These are phyloP conservation scores for Colletotrichum agaves DNA, from an alignment of 2,329 filamentous ascomycete species.

Conservation along the genomic window DNA sequence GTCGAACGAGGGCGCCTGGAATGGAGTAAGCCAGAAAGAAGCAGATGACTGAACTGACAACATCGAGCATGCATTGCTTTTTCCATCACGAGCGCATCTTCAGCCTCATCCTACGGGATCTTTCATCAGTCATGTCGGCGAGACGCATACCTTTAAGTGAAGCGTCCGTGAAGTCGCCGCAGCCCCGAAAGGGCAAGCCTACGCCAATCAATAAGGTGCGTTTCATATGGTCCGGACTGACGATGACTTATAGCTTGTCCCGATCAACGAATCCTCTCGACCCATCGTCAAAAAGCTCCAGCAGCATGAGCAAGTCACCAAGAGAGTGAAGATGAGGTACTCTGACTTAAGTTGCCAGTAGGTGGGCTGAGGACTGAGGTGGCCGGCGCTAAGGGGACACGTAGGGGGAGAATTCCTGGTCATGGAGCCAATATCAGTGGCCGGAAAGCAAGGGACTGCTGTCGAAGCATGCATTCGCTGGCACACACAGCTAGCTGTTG, in stretches of 20 bases:
- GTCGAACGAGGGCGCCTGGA: no score
- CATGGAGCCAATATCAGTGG: no score
- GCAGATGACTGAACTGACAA: constrained; percentile 47
- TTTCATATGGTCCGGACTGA: constrained; percentile 58
- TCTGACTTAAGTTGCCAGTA: constrained; percentile 19
- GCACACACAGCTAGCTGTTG: no score
- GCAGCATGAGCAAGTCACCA: constrained; percentile 36
- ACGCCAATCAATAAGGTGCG: constrained; percentile 55
- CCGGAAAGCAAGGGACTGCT: no score
- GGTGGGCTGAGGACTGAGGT: no score
- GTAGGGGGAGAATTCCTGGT: neutral
- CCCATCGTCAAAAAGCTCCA: no score
- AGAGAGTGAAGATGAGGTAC: constrained; percentile 36
- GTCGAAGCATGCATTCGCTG: no score
- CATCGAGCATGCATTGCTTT: constrained; percentile 57
- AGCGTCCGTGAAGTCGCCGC: constrained; percentile 48
- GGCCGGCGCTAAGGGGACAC: no score
- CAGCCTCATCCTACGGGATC: neutral
- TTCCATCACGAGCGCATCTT: constrained; percentile 51
- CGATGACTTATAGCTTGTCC: constrained; percentile 44
- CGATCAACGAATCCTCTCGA: constrained; percentile 43
- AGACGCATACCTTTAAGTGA: constrained; percentile 50
- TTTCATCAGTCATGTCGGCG: neutral
- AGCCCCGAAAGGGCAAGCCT: constrained; percentile 48
- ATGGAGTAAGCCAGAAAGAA: no score